phyloP scores from a whole-genome alignment of 2,329 filamentous ascomycete species.

The Exophiala spinifera region DNA sequence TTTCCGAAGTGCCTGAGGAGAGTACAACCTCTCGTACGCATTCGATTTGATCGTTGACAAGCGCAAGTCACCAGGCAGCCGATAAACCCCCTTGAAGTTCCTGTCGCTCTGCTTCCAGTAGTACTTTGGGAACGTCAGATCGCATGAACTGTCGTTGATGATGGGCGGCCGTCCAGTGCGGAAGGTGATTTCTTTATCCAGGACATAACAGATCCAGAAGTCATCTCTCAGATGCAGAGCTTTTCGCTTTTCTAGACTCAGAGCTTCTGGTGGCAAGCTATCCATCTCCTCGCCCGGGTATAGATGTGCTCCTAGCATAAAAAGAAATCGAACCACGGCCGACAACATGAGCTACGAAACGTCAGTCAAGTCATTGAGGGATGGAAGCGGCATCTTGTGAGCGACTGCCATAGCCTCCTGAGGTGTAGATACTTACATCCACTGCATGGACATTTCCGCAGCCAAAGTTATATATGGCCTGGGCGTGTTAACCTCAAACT shows the following conservation, averaged over 20 bases:
- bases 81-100: conserved; percentile 27
- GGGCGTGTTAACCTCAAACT: background rate
- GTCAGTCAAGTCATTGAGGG: too few relatives aligned
- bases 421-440: conserved; percentile 17
- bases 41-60: conserved; percentile 54
- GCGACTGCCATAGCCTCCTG: too few relatives aligned
- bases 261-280: conserved; percentile 12
- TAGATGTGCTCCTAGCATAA: conserved; percentile 49
- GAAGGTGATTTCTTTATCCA: conserved; percentile 57
- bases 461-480: conserved; percentile 46
- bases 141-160: conserved; percentile 52
- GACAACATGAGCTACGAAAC: conserved; percentile 40
- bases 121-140: conserved; percentile 48
- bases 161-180: conserved; percentile 53
- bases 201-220: conserved; percentile 56
- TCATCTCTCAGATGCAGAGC: conserved; percentile 39
- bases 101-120: conserved; percentile 37
- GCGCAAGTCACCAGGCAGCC: conserved; percentile 49
- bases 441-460: conserved; percentile 49
- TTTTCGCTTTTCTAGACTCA: conserved; percentile 4
- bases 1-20: conserved; percentile 47
- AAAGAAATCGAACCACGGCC: conserved; percentile 48
- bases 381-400: too few relatives aligned
- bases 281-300: conserved; percentile 18
- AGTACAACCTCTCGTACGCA: conserved; percentile 50